Conservation (phyloP, 768 basidiomycete genomes). For the Tephrocybe sp. region DNA sequence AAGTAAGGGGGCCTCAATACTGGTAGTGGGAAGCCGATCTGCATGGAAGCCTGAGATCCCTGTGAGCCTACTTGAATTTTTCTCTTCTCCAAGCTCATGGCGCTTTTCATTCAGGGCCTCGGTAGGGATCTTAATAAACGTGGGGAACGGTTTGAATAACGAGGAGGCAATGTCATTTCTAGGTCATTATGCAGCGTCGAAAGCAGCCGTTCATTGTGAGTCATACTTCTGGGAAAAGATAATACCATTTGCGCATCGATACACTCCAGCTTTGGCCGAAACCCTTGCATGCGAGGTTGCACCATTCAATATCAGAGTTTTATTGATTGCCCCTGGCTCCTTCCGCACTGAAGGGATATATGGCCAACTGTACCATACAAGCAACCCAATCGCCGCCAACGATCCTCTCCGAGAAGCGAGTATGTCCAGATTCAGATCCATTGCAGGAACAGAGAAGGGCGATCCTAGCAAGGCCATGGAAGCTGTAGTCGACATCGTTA, state of each 20-base stretch:
- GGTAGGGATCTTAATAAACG: conserved; percentile 21
- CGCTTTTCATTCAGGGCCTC: conserved; percentile 25
- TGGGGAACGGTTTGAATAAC: background rate
- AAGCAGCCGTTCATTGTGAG: conserved; percentile 59
- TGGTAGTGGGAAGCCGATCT: conserved; percentile 56
- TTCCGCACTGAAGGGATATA: conserved; percentile 64
- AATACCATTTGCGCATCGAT: background rate
- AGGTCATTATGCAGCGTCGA: conserved; percentile 55
- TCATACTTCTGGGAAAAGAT: background rate
- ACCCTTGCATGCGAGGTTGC: conserved; percentile 53
- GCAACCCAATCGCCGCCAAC: conserved; percentile 48
- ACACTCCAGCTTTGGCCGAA: conserved; percentile 55
- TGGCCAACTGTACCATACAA: conserved; percentile 32
- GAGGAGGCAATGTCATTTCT: background rate
- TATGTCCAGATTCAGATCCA: conserved; percentile 27
- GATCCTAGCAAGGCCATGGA: conserved; percentile 63
- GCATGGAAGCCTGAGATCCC: conserved; percentile 47
- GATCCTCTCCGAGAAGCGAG: conserved; percentile 39
- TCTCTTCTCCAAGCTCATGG: background rate
- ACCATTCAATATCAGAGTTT: conserved; percentile 53
- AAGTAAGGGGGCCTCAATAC: conserved; percentile 41
- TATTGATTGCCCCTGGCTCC: conserved; percentile 58
- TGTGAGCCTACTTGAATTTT: conserved; percentile 27
- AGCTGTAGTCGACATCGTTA: conserved; percentile 42
- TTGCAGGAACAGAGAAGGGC: conserved; percentile 48